Percentiles rank a stretch among this genome's conserved stretches.
phyloP scores from a whole-genome alignment of 2,329 filamentous ascomycete genomes.

The Neonectria faginata region DNA sequence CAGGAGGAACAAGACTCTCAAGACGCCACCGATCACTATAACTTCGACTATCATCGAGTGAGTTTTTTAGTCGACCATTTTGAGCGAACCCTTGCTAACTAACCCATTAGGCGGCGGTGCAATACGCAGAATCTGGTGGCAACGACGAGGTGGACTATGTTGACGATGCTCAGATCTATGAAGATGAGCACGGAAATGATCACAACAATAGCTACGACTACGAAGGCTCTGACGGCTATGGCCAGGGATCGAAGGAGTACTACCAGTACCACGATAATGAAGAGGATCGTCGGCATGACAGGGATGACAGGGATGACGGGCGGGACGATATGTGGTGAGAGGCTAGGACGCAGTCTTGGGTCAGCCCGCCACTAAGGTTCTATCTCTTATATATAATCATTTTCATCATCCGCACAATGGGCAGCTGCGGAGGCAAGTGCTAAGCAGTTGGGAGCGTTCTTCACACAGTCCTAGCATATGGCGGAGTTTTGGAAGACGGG shows the following conservation, averaged over 20 bases:
- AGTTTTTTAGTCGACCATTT: constrained; percentile 43
- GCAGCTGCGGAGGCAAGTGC: constrained; percentile 35
- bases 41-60: constrained; percentile 66
- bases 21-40: constrained; percentile 63
- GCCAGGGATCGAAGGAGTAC: constrained; percentile 56
- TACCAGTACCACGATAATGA: constrained; percentile 53
- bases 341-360: constrained; percentile 11
- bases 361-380: constrained; percentile 31
- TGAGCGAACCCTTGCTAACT: constrained; percentile 14
- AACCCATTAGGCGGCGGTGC: constrained; percentile 53
- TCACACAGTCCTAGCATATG: constrained; percentile 49
- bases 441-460: constrained; percentile 40
- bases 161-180: constrained; percentile 65
- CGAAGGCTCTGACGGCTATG: constrained; percentile 53
- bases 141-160: constrained; percentile 62
- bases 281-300: constrained; percentile 50
- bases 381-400: constrained; percentile 40
- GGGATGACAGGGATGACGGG: constrained; percentile 51
- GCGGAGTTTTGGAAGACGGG: constrained; percentile 50
- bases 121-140: constrained; percentile 59
- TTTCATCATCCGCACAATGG: constrained; percentile 33
- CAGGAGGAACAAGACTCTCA: constrained; percentile 59
- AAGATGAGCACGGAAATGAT: constrained; percentile 62
- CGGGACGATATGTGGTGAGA: constrained; percentile 60
- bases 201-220: constrained; percentile 53